phyloP scores from a whole-genome alignment of 768 basidiomycete genomes.

The Pleurotus djamor region DNA sequence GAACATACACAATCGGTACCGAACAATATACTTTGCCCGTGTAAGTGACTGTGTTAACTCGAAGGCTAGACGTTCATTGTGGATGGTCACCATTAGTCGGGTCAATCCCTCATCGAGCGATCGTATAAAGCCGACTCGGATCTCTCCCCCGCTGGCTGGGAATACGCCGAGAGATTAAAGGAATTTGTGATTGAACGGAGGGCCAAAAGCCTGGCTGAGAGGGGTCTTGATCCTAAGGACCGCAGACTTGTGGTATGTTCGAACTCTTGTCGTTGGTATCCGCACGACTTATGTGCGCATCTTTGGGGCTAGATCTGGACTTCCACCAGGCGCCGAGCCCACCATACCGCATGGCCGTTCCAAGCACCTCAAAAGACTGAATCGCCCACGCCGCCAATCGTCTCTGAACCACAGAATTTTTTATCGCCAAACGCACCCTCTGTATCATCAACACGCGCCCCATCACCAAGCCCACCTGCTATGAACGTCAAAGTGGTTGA shows the following conservation, averaged over 20 bases:
- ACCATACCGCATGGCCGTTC: slow-evolving; percentile 98
- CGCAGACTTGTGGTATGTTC: slow-evolving; percentile 64
- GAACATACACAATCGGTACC: slow-evolving; percentile 95
- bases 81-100: slow-evolving; percentile 56
- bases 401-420: neutral
- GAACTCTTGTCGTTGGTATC: neutral
- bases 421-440: neutral
- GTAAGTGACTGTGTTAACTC: slow-evolving; percentile 40
- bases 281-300: neutral
- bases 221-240: slow-evolving; percentile 59
- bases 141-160: slow-evolving; percentile 92
- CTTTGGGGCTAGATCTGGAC: slow-evolving; percentile 81
- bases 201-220: slow-evolving; percentile 70
- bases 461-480: slow-evolving; percentile 8
- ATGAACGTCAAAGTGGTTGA: slow-evolving; percentile 82
- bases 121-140: slow-evolving; percentile 99
- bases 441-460: neutral
- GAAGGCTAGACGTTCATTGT: neutral
- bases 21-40: slow-evolving; percentile 95
- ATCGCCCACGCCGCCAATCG: neutral
- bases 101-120: slow-evolving; percentile 98
- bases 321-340: slow-evolving; percentile 86
- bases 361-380: slow-evolving; percentile 13
- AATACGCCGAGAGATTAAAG: slow-evolving; percentile 87
- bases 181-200: slow-evolving; percentile 89